A percentile compares a stretch with the other conserved stretches of the same genome.
phyloP scores from a whole-genome alignment of 192 early-diverging fungal species.

The Borealophlyctis nickersoniae region DNA sequence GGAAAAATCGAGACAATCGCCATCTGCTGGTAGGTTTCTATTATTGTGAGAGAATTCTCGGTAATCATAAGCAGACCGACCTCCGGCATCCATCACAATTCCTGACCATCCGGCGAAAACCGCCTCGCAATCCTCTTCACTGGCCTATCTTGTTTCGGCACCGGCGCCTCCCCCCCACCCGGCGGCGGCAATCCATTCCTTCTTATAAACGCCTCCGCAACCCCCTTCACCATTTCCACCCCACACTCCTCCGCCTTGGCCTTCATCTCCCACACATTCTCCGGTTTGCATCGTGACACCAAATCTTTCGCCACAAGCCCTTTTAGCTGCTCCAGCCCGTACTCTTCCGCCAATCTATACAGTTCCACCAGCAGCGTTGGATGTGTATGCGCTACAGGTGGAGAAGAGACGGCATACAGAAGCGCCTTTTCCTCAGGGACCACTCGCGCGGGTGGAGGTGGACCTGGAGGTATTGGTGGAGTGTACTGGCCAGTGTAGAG shows the following conservation, averaged over 20 bases:
- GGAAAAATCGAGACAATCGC: no score
- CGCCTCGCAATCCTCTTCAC: constrained; percentile 1
- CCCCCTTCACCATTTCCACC: not conserved
- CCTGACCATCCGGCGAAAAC: not conserved
- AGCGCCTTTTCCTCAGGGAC: not conserved
- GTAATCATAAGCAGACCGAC: no score
- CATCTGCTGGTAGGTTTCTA: no score
- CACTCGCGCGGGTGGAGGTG: not conserved
- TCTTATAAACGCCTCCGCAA: not conserved
- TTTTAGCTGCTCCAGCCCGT: not conserved
- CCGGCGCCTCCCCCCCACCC: not conserved
- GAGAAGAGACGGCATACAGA: not conserved
- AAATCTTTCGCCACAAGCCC: not conserved
- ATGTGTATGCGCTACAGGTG: not conserved
- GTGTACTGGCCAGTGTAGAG: not conserved
- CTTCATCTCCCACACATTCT: not conserved
- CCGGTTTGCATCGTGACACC: not conserved
- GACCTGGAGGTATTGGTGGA: not conserved
- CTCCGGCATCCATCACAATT: no score
- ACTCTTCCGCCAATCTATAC: constrained; percentile 2
- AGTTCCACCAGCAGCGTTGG: constrained; percentile 1
- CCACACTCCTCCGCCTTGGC: constrained; percentile 1
- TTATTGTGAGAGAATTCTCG: no score
- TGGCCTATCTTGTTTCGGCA: not conserved
- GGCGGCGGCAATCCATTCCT: not conserved